A percentile compares a stretch with the other conserved stretches of the same genome.
Evolutionary conservation across 1,139 yeast genomes (phyloP).

Genomic region (Suhomyces bokatorum): DNA sequence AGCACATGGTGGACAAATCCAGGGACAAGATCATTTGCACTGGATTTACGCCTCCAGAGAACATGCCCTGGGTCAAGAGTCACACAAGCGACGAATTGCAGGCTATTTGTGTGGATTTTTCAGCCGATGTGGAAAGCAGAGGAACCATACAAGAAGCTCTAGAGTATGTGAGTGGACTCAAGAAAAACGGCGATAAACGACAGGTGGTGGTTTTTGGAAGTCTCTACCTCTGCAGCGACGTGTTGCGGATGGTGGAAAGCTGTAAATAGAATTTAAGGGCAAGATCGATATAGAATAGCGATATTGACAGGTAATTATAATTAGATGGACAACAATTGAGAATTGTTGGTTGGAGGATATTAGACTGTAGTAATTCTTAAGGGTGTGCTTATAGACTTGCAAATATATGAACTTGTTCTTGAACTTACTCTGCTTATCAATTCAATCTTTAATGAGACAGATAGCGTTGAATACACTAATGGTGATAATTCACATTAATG

Average conservation of each 20-base stretch:
- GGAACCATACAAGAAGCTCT: conserved; percentile 21
- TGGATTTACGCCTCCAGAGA: conserved; percentile 66
- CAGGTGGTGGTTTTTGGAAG: conserved; percentile 74
- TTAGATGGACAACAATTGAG: too few relatives aligned
- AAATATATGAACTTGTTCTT: too few relatives aligned
- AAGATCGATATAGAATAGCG: neutral
- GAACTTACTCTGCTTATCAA: too few relatives aligned
- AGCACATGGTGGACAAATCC: conserved; percentile 44
- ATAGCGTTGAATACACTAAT: too few relatives aligned
- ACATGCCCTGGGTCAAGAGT: conserved; percentile 89
- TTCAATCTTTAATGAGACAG: too few relatives aligned
- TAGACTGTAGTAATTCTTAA: too few relatives aligned
- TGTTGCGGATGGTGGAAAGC: conserved; percentile 38
- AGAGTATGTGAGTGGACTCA: conserved; percentile 18
- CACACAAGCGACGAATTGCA: conserved; percentile 42
- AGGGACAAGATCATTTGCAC: conserved; percentile 64
- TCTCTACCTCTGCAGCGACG: conserved; percentile 71
- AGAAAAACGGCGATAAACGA: conserved; percentile 25
- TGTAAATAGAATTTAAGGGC: neutral
- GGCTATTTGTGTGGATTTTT: conserved; percentile 29
- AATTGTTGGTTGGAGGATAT: too few relatives aligned
- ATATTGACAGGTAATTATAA: too few relatives aligned
- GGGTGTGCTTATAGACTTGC: too few relatives aligned
- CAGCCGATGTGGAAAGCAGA: conserved; percentile 23
- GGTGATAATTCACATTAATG: too few relatives aligned